Percentiles rank a stretch among this genome's conserved stretches.
These are phyloP conservation scores for Fonsecaea pugnacius DNA, from an alignment of 2,329 filamentous ascomycete species.

Conservation along the genomic window DNA sequence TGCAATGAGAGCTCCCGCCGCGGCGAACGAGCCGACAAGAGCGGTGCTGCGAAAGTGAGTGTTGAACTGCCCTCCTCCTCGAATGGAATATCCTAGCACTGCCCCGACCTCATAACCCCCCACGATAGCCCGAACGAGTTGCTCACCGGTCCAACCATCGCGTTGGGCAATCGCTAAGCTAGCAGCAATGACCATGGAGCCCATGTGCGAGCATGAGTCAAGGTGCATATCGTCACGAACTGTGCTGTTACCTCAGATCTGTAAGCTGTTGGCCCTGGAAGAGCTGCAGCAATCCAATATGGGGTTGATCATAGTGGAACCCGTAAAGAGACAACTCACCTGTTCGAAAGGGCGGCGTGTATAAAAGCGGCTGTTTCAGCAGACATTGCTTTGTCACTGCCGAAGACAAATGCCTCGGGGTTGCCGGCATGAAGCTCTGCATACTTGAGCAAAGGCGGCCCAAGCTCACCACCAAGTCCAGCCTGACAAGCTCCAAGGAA, in stretches of 20 bases:
- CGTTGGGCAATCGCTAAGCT: slow-evolving; percentile 19
- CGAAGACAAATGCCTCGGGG: slow-evolving; percentile 1
- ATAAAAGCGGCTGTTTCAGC: slow-evolving; percentile 12
- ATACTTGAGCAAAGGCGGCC: not conserved
- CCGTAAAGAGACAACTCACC: not conserved
- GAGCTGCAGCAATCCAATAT: not conserved
- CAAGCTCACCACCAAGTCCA: not conserved
- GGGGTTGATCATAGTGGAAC: not conserved
- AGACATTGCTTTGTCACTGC: slow-evolving; percentile 1
- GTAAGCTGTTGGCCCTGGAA: not conserved
- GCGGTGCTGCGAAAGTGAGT: slow-evolving; percentile 9
- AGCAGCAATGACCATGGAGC: slow-evolving; percentile 16
- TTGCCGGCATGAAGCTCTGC: not conserved
- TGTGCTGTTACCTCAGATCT: not conserved
- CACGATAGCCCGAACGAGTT: slow-evolving; percentile 9
- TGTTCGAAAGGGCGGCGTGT: slow-evolving; percentile 10
- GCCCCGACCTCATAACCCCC: slow-evolving; percentile 19
- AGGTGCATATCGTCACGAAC: slow-evolving; percentile 21
- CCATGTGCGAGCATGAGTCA: slow-evolving; percentile 15
- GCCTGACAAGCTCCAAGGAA: not conserved
- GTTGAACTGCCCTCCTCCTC: slow-evolving; percentile 4
- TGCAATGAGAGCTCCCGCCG: slow-evolving; percentile 3
- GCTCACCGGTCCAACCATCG: slow-evolving; percentile 18
- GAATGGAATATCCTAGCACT: slow-evolving; percentile 9
- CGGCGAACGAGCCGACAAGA: slow-evolving; percentile 10